Evolutionary conservation across 768 basidiomycete genomes (phyloP).

Genomic region (Russula brevipes): DNA sequence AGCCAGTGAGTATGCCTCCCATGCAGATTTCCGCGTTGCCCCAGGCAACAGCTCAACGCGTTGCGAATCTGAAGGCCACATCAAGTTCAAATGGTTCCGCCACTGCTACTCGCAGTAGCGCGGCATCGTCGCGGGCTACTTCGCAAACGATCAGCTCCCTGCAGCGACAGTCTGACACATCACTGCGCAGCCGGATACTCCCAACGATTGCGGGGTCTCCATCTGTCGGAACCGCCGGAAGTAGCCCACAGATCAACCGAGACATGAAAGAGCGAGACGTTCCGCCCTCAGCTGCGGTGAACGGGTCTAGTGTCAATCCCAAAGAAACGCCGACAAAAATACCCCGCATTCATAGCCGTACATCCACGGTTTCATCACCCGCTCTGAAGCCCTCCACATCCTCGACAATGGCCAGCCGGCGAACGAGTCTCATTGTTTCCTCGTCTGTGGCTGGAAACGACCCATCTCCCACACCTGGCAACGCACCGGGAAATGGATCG

Average conservation of each 20-base stretch:
- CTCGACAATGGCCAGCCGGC: conserved; percentile 45
- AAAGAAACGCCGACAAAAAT: conserved; percentile 94
- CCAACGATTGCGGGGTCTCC: conserved; percentile 94
- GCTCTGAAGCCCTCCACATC: conserved; percentile 52
- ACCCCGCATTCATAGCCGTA: conserved; percentile 83
- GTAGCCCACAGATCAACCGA: conserved; percentile 32
- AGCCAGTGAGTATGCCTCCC: conserved; percentile 72
- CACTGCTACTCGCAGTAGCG: conserved; percentile 40
- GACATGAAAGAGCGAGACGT: conserved; percentile 51
- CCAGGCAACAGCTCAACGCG: conserved; percentile 73
- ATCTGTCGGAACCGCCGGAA: conserved; percentile 64
- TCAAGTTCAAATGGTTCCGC: conserved; percentile 43
- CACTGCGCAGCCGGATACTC: conserved; percentile 67
- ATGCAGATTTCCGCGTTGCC: conserved; percentile 87
- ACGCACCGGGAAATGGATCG: conserved; percentile 31
- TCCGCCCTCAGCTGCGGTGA: conserved; percentile 49
- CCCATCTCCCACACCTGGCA: conserved; percentile 52
- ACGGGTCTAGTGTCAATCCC: conserved; percentile 46
- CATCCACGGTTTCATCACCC: conserved; percentile 70
- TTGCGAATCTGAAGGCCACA: conserved; percentile 70
- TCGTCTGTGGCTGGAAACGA: conserved; percentile 51
- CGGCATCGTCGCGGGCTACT: conserved; percentile 59
- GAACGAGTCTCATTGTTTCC: conserved; percentile 59
- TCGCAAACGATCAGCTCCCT: conserved; percentile 81
- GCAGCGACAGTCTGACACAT: conserved; percentile 82